Evolutionary conservation across 805 yeast species (phyloP).

Genomic region (Saturnispora ahearnii): DNA sequence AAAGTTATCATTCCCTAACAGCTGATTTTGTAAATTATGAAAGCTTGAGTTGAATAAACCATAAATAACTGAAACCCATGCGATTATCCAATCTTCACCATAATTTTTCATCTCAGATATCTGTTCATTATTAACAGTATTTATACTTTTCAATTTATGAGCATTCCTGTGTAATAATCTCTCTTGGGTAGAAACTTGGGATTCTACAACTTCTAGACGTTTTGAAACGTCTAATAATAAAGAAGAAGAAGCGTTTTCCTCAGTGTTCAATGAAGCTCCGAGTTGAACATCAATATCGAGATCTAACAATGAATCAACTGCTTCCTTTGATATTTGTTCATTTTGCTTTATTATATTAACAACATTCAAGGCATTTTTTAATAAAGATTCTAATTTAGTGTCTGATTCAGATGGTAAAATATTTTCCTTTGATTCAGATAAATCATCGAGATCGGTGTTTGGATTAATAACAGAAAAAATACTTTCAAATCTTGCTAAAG

Average conservation of each 20-base stretch:
- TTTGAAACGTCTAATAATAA: conserved; percentile 16
- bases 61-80: conserved; percentile 25
- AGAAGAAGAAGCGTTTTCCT: conserved; percentile 14
- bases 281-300: neutral
- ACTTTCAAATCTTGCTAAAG: conserved; percentile 21
- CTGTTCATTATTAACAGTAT: conserved; percentile 8
- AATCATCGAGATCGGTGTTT: neutral
- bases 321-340: neutral
- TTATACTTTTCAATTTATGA: conserved; percentile 9
- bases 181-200: conserved; percentile 1
- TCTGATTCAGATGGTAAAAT: neutral
- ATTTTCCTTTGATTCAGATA: conserved; percentile 1
- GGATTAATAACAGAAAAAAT: conserved; percentile 2
- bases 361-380: neutral
- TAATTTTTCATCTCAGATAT: conserved; percentile 9
- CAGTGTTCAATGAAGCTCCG: neutral
- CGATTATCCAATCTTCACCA: conserved; percentile 19
- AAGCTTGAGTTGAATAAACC: conserved; percentile 22
- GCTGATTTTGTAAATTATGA: conserved; percentile 19
- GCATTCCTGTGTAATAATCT: conserved; percentile 9
- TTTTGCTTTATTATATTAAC: conserved; percentile 1
- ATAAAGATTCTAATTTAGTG: neutral
- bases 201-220: conserved; percentile 10
- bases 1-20: conserved; percentile 20
- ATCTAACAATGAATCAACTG: neutral